Evolutionary conservation across 805 yeast species (phyloP), one percentile per base, ranked within the genome.

Genomic region (Starmerella davenportii): DNA sequence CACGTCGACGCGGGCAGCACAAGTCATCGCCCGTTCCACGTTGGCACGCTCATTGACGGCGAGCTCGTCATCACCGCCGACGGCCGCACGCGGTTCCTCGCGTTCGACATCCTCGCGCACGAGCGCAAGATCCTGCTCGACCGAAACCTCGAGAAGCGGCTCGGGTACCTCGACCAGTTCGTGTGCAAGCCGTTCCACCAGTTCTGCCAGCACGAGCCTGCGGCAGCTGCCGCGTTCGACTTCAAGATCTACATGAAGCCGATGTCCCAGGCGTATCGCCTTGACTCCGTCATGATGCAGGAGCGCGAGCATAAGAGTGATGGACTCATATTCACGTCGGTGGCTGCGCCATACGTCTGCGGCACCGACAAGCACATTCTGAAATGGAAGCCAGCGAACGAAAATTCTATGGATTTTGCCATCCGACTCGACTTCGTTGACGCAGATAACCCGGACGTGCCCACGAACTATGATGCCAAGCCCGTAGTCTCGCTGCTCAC

Each of bases 331-430:
- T 80, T 84, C 57, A 90, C 99, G 2, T 81, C 93, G 46, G 78
- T 92, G 33, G 81, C 74, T 38, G 72, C 87, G 1, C 92, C 94
- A 0, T 90, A 90, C 58, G 65, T 72, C 2, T 72, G 76, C 45
- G 96, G 96, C 13, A 87, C 96, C 1, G 96, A 90, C 56, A 68
- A 72, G 1, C 72, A 82, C 5, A 63, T 90, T 36, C 61, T 90
- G 39, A 90, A 92, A 59, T 90, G 99, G 99, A 90, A 90, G 53
- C 96, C 98, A 2, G 81, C 93, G 11, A 80, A 80, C 45, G 98
- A 87, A 57, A 92, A 90, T 51, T 78, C 95, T 0, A 72, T 92
- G 33, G 99, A 90, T 58, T 90, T 81, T 59, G 75, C 75, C 53
- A 57, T 90, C 43, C 65, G 66, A 25, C 57, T 82, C 42, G 66